Percentiles rank a stretch among this genome's conserved stretches.
phyloP scores from a whole-genome alignment of 2,329 filamentous ascomycete genomes.

The Pseudogymnoascus sp. region DNA sequence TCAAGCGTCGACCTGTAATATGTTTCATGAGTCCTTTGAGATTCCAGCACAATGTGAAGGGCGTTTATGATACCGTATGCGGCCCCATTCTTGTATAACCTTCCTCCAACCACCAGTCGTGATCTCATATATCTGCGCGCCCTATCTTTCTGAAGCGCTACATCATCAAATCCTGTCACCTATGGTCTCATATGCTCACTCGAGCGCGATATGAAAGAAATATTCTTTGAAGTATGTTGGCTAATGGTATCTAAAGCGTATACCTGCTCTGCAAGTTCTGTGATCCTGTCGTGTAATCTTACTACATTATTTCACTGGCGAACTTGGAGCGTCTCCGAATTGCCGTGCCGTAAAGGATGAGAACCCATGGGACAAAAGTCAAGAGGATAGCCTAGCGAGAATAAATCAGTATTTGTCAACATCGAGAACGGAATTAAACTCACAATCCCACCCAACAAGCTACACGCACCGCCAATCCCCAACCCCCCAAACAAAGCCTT shows the following conservation, averaged over 20 bases:
- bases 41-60: no score
- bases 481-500: slow-evolving; percentile 64
- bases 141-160: no score
- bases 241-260: neutral
- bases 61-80: no score
- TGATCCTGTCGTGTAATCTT: neutral
- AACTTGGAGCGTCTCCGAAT: slow-evolving; percentile 74
- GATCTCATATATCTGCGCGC: no score
- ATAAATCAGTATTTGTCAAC: neutral
- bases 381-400: slow-evolving; percentile 38
- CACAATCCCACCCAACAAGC: slow-evolving; percentile 63
- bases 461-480: slow-evolving; percentile 64
- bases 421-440: neutral
- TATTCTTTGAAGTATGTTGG: neutral
- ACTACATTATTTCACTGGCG: slow-evolving; percentile 36
- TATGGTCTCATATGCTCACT: no score
- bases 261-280: neutral
- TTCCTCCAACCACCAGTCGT: no score
- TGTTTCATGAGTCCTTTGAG: no score
- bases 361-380: slow-evolving; percentile 78
- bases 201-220: neutral
- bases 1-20: no score
- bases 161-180: no score
- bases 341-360: slow-evolving; percentile 68
- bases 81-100: no score